These are phyloP conservation scores for Coelastrella sp. DNA, from an alignment of 139 green algal species.

Conservation along the genomic window DNA sequence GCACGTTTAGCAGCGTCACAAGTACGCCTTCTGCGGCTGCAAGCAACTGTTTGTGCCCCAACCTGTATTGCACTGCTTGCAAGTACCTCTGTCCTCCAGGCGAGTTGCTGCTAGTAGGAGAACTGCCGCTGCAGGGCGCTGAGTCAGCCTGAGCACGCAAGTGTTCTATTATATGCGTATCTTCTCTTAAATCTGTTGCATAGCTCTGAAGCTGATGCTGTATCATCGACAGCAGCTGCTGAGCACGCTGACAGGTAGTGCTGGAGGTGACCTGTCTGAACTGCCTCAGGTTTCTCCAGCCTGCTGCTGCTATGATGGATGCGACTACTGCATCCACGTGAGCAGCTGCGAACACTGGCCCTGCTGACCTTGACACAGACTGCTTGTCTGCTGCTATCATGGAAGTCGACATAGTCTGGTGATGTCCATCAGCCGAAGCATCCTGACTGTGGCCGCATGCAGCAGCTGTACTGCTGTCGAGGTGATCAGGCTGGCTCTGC, in stretches of 20 bases:
- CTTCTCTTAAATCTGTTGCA: background rate
- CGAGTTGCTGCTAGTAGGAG: too few relatives aligned
- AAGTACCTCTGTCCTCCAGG: too few relatives aligned
- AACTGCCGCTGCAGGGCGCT: background rate
- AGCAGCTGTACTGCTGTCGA: background rate
- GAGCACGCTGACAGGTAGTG: background rate
- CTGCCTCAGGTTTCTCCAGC: conserved; percentile 29
- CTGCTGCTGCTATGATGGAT: conserved; percentile 14
- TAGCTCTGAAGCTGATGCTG: background rate
- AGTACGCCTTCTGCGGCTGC: too few relatives aligned
- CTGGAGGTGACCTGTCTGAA: background rate
- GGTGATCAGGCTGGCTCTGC: background rate
- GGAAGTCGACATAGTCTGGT: too few relatives aligned
- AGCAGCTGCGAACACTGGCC: background rate
- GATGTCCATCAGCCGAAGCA: too few relatives aligned
- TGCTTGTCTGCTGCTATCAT: too few relatives aligned
- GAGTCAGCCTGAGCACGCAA: background rate
- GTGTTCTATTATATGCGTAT: background rate
- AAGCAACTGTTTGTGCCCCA: conserved; percentile 17
- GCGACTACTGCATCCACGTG: conserved; percentile 34
- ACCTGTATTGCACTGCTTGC: conserved; percentile 14
- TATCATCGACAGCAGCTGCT: background rate
- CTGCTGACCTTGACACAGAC: too few relatives aligned
- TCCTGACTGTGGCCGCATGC: background rate
- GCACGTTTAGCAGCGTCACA: too few relatives aligned